Evolutionary conservation across 805 yeast species (phyloP), one percentile per base, ranked within the genome.

Genomic region (Saccharomycopsis fodiens): DNA sequence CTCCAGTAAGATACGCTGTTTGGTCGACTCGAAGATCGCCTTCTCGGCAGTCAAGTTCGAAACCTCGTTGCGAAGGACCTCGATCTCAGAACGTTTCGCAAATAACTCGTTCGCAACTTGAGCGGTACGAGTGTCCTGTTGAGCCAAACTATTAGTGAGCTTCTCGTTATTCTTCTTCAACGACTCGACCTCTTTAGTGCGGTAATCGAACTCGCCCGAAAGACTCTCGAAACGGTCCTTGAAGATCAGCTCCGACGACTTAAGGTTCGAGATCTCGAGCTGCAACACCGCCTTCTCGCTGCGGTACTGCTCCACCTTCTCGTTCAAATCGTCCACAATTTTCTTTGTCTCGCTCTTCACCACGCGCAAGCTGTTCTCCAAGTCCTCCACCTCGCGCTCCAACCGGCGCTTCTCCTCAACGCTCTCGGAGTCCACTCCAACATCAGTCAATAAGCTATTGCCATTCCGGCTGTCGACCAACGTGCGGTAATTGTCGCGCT

Each of bases 401-500:
- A 42, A 38, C 7, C 21, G 35, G 10, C 39, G 35, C 20, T 40
- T 42, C n/a, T 54, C 56, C 25, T 54, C 51, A 17, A 53, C 22
- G 1, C 46, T 22, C 12, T 46, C 21, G 8, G 46, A 8, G 13
- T 52, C 50, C 3, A 48, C 50, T 10, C 35, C 35, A 30, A 41
- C 27, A 5, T 35, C 34, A 8, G 17, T 12, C 22, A 41, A 25
- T n/a, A 13, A 29, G 23, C 44, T 16, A 20, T 31, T 41, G 13
- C 27, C 41, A 20, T 35, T 39, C 15, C 22, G 15, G n/a, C 22
- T 36, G 22, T 17, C 38, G 32, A 34, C 21, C 35, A 44, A 27
- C 7, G 22, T 27, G 23, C 36, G 70, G 54, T 80, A 71, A 65
- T 79, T 75, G 54, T 88, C 94, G 45, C 88, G 73, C 59, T 85